Conservation (phyloP, 305 asterid genomes). For the Solanum hybrid region DNA sequence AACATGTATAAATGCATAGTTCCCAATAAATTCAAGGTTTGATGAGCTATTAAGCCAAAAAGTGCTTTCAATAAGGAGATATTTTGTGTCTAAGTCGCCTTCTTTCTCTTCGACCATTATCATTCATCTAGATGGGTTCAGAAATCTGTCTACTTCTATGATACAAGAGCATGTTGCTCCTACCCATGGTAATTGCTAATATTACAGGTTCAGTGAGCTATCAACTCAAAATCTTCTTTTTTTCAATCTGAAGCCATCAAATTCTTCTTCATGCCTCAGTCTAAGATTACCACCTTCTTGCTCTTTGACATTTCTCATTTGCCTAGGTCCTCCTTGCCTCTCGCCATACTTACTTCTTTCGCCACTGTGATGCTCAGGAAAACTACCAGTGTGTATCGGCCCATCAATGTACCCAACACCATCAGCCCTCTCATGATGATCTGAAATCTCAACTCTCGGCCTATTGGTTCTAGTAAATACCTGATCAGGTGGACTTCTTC, state of each 20-base stretch:
- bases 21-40: not conserved
- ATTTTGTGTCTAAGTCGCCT: not conserved
- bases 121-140: not conserved
- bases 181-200: too few species aligned
- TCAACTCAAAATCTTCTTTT: not conserved
- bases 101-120: not conserved
- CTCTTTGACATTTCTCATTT: conserved; percentile 6
- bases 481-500: conserved; percentile 44
- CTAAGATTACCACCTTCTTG: too few species aligned
- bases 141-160: not conserved
- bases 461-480: conserved; percentile 33
- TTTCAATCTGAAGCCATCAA: too few species aligned
- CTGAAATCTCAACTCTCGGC: conserved; percentile 34
- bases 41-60: not conserved
- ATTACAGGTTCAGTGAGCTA: not conserved
- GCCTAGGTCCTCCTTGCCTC: conserved; percentile 19
- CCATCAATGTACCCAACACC: not conserved
- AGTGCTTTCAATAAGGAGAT: not conserved
- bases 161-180: too few species aligned
- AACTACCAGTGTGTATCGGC: not conserved
- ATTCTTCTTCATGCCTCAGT: too few species aligned
- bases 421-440: conserved; percentile 43
- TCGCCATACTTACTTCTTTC: conserved; percentile 55
- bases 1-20: not conserved
- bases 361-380: conserved; percentile 8